Percentiles rank a stretch among this genome's conserved stretches.
Evolutionary conservation across 116 monocot genomes (phyloP).

Genomic region (Iris pallida): DNA sequence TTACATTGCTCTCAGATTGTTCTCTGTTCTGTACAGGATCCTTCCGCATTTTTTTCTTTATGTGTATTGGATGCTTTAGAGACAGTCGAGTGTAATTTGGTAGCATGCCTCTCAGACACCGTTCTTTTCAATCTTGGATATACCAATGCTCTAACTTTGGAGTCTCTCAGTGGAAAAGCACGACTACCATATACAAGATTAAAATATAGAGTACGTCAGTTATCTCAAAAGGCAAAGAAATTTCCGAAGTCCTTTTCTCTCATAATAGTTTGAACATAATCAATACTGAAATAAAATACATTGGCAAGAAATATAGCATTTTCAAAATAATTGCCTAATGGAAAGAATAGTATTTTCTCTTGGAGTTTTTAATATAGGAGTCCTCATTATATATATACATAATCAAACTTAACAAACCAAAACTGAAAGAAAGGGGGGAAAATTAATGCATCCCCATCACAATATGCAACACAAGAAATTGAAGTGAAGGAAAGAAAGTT

Average conservation of each 20-base stretch:
- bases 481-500: too few relatives aligned
- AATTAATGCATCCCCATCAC: too few relatives aligned
- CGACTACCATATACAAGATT: background rate
- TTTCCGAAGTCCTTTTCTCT: background rate
- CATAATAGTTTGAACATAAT: background rate
- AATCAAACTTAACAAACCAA: too few relatives aligned
- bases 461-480: too few relatives aligned
- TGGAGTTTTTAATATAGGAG: background rate
- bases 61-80: slow-evolving; percentile 13
- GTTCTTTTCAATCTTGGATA: slow-evolving; percentile 12
- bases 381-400: background rate
- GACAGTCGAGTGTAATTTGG: slow-evolving; percentile 5
- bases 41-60: slow-evolving; percentile 16
- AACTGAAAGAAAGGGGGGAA: too few relatives aligned
- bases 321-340: background rate
- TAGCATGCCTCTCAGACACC: slow-evolving; percentile 9
- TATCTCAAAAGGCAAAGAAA: background rate
- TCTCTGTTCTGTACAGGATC: slow-evolving; percentile 4
- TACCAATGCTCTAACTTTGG: slow-evolving; percentile 8
- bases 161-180: slow-evolving; percentile 13
- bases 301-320: background rate
- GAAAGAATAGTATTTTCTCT: background rate
- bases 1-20: slow-evolving; percentile 9
- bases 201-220: background rate
- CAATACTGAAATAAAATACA: background rate